phyloP scores from a whole-genome alignment of 2,329 filamentous ascomycete genomes.

The Colletotrichum nymphaeae region DNA sequence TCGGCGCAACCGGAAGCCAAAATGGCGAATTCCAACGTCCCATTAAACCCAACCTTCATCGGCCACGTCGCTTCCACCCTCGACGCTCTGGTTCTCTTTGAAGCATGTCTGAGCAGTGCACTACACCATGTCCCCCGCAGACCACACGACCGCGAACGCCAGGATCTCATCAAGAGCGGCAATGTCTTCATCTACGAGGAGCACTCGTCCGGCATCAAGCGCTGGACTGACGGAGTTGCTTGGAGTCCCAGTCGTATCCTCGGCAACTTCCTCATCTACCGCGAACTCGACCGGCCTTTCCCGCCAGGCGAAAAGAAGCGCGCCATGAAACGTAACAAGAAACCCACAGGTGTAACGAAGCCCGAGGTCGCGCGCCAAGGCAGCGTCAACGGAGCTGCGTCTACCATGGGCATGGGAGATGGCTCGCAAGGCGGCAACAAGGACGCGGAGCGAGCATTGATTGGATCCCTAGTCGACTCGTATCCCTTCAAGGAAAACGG shows the following conservation, averaged over 20 bases:
- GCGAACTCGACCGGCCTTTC: constrained; percentile 82
- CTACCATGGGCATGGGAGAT: constrained; percentile 22
- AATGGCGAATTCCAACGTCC: constrained; percentile 47
- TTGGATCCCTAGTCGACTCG: constrained; percentile 81
- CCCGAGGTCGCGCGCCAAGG: constrained; percentile 40
- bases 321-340: constrained; percentile 77
- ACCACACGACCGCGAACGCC: constrained; percentile 86
- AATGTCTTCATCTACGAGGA: constrained; percentile 94
- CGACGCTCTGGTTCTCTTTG: constrained; percentile 84
- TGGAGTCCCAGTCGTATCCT: constrained; percentile 92
- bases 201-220: constrained; percentile 88
- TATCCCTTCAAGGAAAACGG: constrained; percentile 88
- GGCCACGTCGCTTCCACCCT: constrained; percentile 76
- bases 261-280: constrained; percentile 87
- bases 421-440: constrained; percentile 21
- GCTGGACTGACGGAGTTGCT: constrained; percentile 91
- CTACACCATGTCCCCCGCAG: constrained; percentile 82
- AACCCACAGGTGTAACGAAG: constrained; percentile 49
- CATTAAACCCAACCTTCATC: constrained; percentile 72
- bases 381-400: constrained; percentile 10
- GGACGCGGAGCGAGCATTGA: constrained; percentile 33
- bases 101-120: constrained; percentile 78
- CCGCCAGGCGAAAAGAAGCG: constrained; percentile 87
- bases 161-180: constrained; percentile 82
- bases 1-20: constrained; percentile 31